Conservation (phyloP, 257 asterid genomes). For the Anisodus acutangulus region DNA sequence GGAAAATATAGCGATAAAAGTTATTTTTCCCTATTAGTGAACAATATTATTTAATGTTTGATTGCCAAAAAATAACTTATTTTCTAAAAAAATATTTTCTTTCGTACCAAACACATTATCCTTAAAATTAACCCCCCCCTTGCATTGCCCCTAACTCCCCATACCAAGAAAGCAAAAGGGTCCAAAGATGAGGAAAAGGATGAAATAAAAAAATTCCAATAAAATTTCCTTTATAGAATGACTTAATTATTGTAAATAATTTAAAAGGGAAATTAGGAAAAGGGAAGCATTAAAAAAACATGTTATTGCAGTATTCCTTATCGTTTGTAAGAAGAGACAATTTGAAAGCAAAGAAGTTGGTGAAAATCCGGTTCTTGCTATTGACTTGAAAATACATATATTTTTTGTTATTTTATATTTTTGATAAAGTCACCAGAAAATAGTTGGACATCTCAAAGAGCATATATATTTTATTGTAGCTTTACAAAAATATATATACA, state of each 20-base stretch:
- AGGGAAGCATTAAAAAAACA: neutral
- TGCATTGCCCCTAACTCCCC: neutral
- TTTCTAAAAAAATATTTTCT: no score
- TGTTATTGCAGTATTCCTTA: neutral
- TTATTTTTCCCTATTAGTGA: no score
- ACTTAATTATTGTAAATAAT: neutral
- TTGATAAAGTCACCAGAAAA: slow-evolving; percentile 17
- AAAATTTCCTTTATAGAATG: neutral
- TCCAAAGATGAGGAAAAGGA: neutral
- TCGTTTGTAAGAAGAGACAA: slow-evolving; percentile 10
- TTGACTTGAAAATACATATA: slow-evolving; percentile 17
- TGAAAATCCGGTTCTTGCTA: slow-evolving; percentile 9
- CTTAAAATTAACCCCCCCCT: neutral
- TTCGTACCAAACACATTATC: no score
- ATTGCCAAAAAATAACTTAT: no score
- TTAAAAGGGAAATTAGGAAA: neutral
- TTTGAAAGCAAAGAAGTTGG: slow-evolving; percentile 32
- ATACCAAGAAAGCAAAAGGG: neutral
- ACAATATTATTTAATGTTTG: no score
- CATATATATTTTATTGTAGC: slow-evolving; percentile 1
- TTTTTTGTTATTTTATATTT: neutral
- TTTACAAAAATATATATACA: neutral
- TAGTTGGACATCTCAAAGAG: slow-evolving; percentile 1
- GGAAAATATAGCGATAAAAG: no score
- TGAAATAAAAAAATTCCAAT: neutral